phyloP scores from a whole-genome alignment of 2,329 filamentous ascomycete genomes.

The Colletotrichum tanaceti region DNA sequence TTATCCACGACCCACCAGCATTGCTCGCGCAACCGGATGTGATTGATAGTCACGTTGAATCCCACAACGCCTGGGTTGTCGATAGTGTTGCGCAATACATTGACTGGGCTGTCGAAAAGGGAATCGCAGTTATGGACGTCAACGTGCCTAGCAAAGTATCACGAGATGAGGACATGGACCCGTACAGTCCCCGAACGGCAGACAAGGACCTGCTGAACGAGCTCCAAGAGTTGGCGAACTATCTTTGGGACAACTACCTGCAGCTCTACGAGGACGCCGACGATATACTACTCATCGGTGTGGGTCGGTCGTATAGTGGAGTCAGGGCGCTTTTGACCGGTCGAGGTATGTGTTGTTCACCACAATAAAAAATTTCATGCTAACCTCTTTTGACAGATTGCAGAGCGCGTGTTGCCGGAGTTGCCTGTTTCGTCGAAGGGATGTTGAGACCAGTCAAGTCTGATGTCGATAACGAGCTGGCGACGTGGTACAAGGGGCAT shows the following conservation, averaged over 20 bases:
- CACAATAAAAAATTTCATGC: background rate
- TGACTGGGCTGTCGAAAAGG: conserved; percentile 81
- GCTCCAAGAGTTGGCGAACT: conserved; percentile 80
- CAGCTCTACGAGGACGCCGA: conserved; percentile 78
- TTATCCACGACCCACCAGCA: conserved; percentile 91
- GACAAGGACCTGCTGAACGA: conserved; percentile 66
- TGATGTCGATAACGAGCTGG: conserved; percentile 78
- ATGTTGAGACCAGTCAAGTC: conserved; percentile 82
- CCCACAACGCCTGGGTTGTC: conserved; percentile 90
- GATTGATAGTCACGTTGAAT: conserved; percentile 78
- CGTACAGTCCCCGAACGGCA: conserved; percentile 57
- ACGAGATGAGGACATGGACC: conserved; percentile 66
- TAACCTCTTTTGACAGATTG: conserved; percentile 59
- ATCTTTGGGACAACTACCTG: conserved; percentile 97
- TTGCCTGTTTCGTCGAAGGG: conserved; percentile 85
- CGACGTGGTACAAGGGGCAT: conserved; percentile 85
- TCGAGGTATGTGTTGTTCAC: conserved; percentile 66
- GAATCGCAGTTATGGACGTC: conserved; percentile 88
- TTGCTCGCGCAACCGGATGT: conserved; percentile 74
- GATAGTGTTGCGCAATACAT: conserved; percentile 86
- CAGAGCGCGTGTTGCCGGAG: conserved; percentile 74
- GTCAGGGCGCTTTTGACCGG: conserved; percentile 84
- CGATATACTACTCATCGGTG: conserved; percentile 85
- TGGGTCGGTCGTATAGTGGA: conserved; percentile 89
- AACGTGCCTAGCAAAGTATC: conserved; percentile 87